Percentiles rank a stretch among this genome's conserved stretches.
Evolutionary conservation across 2,329 filamentous ascomycete genomes (phyloP).

Genomic region (Chalara sp.): DNA sequence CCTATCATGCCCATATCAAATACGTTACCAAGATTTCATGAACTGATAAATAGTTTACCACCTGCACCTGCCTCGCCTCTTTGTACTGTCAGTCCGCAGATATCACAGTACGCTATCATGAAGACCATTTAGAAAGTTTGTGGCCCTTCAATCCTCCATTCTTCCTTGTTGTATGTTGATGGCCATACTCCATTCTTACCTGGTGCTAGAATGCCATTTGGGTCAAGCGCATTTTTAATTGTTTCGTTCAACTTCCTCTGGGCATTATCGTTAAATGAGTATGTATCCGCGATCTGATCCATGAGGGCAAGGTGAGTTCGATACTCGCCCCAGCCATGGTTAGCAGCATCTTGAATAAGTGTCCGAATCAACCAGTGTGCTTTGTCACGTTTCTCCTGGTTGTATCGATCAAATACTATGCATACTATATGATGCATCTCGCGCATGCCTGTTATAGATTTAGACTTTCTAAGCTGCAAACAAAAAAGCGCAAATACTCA

Average conservation of each 20-base stretch:
- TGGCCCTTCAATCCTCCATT: background rate
- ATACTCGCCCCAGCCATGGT: slow-evolving; percentile 38
- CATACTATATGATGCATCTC: slow-evolving; percentile 41
- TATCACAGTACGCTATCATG: too few relatives aligned
- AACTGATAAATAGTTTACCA: too few relatives aligned
- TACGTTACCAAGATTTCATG: too few relatives aligned
- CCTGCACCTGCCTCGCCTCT: too few relatives aligned
- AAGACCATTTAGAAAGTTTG: too few relatives aligned
- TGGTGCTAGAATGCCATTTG: slow-evolving; percentile 39
- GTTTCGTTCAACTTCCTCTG: slow-evolving; percentile 36
- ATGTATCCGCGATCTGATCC: slow-evolving; percentile 38
- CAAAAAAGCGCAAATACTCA: too few relatives aligned
- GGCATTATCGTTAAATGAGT: slow-evolving; percentile 34
- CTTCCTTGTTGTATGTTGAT: slow-evolving; percentile 6
- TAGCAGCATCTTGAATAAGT: slow-evolving; percentile 33
- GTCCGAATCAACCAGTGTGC: slow-evolving; percentile 32
- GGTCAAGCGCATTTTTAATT: slow-evolving; percentile 40
- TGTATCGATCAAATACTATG: slow-evolving; percentile 43
- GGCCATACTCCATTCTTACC: slow-evolving; percentile 34
- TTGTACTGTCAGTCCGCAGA: too few relatives aligned
- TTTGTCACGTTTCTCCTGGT: slow-evolving; percentile 31
- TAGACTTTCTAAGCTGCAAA: too few relatives aligned
- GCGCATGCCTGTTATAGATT: too few relatives aligned
- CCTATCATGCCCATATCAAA: too few relatives aligned
- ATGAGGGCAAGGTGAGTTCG: slow-evolving; percentile 38